Base-by-base conservation (phyloP, 2,329 filamentous ascomycete species). In the Akanthomyces dipterigenus region DNA sequence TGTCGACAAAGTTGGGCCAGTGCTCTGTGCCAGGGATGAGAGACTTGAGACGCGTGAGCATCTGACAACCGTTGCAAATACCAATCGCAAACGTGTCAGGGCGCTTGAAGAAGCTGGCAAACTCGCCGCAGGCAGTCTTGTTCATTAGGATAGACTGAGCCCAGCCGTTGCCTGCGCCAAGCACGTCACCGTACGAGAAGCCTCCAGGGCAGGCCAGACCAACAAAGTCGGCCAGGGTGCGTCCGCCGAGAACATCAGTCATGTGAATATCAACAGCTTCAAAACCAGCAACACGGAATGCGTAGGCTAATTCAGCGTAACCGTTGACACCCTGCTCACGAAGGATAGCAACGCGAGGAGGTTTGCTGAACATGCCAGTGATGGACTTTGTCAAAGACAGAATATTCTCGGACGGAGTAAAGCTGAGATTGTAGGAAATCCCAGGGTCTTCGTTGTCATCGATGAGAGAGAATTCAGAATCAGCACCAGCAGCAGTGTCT, bases 51-150 rank as follows among this genome's bases (percentile, higher is more conserved):
- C 91, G 86, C 6, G 89, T 89, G 45, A 98, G 80, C 85, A 98
- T 96, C 75, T 99, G 95, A 72, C 95, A 98, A 55, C 95, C 95
- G 73, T 99, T 99, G 82, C 95, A 98, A 38, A 98, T 91, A 68
- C 95, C 95, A 1, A 99, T 82, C 0, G 91, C 82, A 75, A 99
- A 98, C 0, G 95, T 98, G 71, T 97, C 91, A 5, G 87, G 84
- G 34, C 95, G 86, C 66, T 87, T 82, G 78, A 98, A 98, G 82
- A 97, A 98, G 54, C 79, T 76, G 69, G 88, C 80, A 77, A 98
- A 97, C 67, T 93, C 89, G 62, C 82, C 80, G 46, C 92, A 86
- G 2, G 83, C 82, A 46, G 88, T 88, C 62, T 88, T 83, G 76
- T 98, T 91, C 73, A 96, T 84, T 20, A 98, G 83, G 43, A 98